Evolutionary conservation across 768 basidiomycete species (phyloP), one percentile per base, ranked within the genome.

Genomic region (Lentinula lateritia): DNA sequence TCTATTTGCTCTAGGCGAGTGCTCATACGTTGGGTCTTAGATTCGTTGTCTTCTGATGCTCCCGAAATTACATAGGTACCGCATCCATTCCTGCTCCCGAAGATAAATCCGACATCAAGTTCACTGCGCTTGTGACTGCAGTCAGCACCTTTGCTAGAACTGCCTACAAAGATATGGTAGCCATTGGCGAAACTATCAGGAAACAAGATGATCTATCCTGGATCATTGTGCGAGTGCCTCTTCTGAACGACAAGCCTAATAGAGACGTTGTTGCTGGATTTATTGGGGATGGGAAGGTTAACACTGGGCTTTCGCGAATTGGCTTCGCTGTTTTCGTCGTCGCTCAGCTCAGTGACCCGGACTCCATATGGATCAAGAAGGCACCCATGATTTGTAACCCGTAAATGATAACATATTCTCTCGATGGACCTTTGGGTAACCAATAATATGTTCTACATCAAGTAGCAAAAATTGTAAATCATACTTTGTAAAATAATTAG

Each of bases 131-230:
- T 45, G 76, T 86, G 39, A 70, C 67, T 70, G 72, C 74, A 46
- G 72, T 78, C 45, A 72, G 72, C 18, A 68, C 76, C 3, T 70
- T 85, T 50, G 84, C 82, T 0, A 73, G 73, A 39, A 78, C 74
- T 52, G 85, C 86, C n/a, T 92, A 88, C 68, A 81, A 78, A 39
- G 90, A 90, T 57, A 76, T 92, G 32, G 83, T 87, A 8, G 85
- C 81, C 0, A 79, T 88, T 59, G 89, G 86, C 16, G 75, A 86
- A 52, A 76, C 73, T 13, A 76, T 90, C 39, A 76, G 83, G 10
- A 72, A 70, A 13, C 72, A 81, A 61, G 80, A 80, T 12, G 77
- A 80, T 18, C 66, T 89, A 16, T 81, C 85, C 23, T 91, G 87
- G 86, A 91, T 88, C 6, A 82, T 90, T 50, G 84, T 78, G 35